Evolutionary conservation across 1,284 basidiomycete species (phyloP).

Genomic region (Ustilago nuda): DNA sequence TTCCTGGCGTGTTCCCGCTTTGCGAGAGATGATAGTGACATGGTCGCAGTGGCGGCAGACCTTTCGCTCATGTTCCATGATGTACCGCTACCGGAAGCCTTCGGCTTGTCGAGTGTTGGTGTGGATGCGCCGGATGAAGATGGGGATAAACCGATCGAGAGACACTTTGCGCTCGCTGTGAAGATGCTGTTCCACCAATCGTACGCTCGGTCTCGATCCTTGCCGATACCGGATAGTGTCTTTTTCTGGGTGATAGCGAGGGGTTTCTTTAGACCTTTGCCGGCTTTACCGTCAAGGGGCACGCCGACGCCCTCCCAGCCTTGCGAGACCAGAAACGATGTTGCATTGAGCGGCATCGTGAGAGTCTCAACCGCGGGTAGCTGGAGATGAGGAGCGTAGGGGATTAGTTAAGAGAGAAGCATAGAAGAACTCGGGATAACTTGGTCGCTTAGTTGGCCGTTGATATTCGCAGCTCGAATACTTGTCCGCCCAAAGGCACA

Average conservation of each 20-base stretch:
- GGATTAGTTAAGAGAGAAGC: background rate
- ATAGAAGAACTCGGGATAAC: background rate
- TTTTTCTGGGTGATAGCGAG: slow-evolving; percentile 65
- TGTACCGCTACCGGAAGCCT: slow-evolving; percentile 7
- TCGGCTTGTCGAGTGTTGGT: slow-evolving; percentile 16
- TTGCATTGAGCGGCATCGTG: slow-evolving; percentile 64
- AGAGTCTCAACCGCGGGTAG: background rate
- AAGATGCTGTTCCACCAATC: slow-evolving; percentile 70
- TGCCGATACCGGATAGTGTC: slow-evolving; percentile 64
- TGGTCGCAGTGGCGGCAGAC: slow-evolving; percentile 20
- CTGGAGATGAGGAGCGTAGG: background rate
- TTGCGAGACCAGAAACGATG: slow-evolving; percentile 56
- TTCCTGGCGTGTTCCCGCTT: slow-evolving; percentile 65
- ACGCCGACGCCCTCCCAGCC: slow-evolving; percentile 67
- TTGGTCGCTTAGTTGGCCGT: background rate
- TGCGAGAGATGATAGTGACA: slow-evolving; percentile 59
- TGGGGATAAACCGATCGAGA: slow-evolving; percentile 43
- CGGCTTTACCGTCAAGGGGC: slow-evolving; percentile 61
- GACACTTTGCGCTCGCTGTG: slow-evolving; percentile 60
- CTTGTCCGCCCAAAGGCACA: background rate
- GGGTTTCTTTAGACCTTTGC: slow-evolving; percentile 67
- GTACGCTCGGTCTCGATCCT: slow-evolving; percentile 65
- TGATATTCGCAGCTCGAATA: background rate
- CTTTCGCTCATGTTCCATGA: slow-evolving; percentile 38
- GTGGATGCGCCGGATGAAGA: slow-evolving; percentile 24